Evolutionary conservation across 164 flowering plant genomes (phyloP).

Genomic region (Tetrastigma voinierianum): DNA sequence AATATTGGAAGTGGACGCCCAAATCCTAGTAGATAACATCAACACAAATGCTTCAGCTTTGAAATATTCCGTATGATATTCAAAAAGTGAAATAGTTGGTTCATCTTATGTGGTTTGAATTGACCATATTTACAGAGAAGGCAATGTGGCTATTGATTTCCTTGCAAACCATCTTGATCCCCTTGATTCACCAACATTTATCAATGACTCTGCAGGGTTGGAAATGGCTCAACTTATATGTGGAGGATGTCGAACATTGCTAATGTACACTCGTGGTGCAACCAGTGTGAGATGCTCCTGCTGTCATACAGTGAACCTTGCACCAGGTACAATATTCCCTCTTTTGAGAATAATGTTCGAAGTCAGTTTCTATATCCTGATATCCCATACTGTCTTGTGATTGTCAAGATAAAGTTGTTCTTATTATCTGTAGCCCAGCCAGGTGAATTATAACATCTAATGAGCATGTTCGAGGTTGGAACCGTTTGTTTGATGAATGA

Average conservation of each 20-base stretch:
- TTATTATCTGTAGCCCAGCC: not conserved
- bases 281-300: slow-evolving; percentile 96
- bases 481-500: no score
- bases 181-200: not conserved
- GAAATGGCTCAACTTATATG: slow-evolving; percentile 91
- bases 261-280: slow-evolving; percentile 93
- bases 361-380: slow-evolving; percentile 1
- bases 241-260: slow-evolving; percentile 84
- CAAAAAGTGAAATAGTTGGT: no score
- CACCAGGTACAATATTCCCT: slow-evolving; percentile 48
- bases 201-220: slow-evolving; percentile 44
- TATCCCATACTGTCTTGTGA: not conserved
- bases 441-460: not conserved
- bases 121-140: no score
- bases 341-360: not conserved
- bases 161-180: no score
- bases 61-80: no score
- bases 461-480: no score
- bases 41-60: no score
- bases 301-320: slow-evolving; percentile 82
- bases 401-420: not conserved
- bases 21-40: no score
- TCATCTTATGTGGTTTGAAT: no score
- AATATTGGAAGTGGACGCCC: no score
- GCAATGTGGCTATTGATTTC: no score